Conservation (phyloP, 345 rosid genomes). For the Reutealis trisperma region DNA sequence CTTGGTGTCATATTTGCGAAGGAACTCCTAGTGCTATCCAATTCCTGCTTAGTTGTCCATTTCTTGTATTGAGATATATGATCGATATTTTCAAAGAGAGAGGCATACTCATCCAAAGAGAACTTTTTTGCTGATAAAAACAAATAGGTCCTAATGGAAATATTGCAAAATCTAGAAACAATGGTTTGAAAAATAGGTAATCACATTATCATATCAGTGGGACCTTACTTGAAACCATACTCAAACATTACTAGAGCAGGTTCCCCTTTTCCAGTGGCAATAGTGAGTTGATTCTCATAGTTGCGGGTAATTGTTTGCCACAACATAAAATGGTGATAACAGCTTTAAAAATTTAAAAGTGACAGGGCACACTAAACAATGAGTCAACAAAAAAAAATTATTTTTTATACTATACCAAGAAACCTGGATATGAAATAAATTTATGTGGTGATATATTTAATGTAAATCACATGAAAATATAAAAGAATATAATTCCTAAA, state of each 20-base stretch:
- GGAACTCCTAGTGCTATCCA: conserved; percentile 16
- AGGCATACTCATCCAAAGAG: conserved; percentile 48
- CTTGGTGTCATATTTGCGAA: conserved; percentile 7
- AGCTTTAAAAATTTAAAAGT: no score
- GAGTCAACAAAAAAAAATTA: neutral
- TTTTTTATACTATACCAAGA: neutral
- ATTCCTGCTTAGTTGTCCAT: conserved; percentile 34
- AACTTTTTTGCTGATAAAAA: conserved; percentile 40
- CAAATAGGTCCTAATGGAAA: neutral
- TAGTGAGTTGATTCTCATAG: conserved; percentile 45
- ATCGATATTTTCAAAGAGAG: conserved; percentile 47
- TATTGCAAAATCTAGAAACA: conserved; percentile 6
- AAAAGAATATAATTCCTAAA: neutral
- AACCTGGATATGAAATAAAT: neutral
- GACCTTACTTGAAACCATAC: conserved; percentile 54
- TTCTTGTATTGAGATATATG: conserved; percentile 47
- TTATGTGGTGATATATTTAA: neutral
- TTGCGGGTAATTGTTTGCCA: conserved; percentile 19
- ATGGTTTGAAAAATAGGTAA: neutral
- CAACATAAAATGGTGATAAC: neutral
- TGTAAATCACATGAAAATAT: neutral
- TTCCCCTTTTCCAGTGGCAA: conserved; percentile 59
- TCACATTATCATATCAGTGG: conserved; percentile 3
- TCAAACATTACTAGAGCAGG: conserved; percentile 52
- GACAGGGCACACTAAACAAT: neutral